Evolutionary conservation across 768 basidiomycete genomes (phyloP), one percentile per base, ranked within the genome.

Genomic region (Podaxis pistillaris): DNA sequence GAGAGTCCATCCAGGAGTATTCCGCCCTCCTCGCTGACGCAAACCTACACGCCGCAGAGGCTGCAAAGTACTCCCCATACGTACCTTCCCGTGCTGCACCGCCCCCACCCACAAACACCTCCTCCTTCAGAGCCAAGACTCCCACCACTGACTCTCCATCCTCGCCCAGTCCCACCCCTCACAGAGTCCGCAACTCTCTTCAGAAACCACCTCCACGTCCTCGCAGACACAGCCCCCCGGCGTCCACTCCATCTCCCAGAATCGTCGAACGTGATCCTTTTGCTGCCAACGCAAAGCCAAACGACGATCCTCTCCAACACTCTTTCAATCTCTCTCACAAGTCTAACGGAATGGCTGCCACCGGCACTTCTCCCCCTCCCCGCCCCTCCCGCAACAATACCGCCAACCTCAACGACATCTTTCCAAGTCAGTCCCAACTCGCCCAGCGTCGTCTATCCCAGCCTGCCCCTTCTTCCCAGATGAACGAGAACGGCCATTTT

Each of bases 311-410:
- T 22, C 64, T 66, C 33, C 47, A 50, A 22, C 73, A 57, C 68
- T 74, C 68, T 55, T 69, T 64, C 70, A 73, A 41, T 67, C 64
- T 51, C 69, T 71, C 67, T 67, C 70, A 64, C 69, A 70, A 63
- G 72, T 68, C 74, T 60, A 75, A 68, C 69, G 73, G 69, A 64
- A 75, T 76, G 72, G 72, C 74, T 67, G 69, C 73, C 57, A 71
- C 79, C 64, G 72, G 76, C 52, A 70, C 81, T 2, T 75, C 85
- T 0, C 86, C 91, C 1, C 92, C 92, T 8, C 87, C 89, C 1
- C 84, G 93, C 49, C 93, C 93, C 0, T 92, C 91, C 51, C 84
- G 93, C 61, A 89, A 89, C 63, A 94, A 94, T 73, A 94, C 93
- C 3, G 89, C 88, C 37, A 93, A 81, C 59, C 80, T 94, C 54